Evolutionary conservation across 495 filamentous ascomycete species (phyloP).

Genomic region (Hyaloscypha bicolor): DNA sequence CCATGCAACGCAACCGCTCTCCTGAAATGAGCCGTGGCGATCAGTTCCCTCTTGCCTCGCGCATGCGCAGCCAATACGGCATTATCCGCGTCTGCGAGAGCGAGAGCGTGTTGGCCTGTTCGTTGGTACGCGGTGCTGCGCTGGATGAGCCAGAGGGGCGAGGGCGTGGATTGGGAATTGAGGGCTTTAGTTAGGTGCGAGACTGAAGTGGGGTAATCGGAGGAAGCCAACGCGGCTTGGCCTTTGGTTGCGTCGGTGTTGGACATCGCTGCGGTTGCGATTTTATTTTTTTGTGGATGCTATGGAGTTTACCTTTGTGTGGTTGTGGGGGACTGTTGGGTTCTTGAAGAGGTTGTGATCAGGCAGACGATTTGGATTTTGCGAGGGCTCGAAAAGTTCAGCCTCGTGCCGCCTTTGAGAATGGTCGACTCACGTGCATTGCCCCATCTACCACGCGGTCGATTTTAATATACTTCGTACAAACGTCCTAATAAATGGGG

Average conservation of each 20-base stretch:
- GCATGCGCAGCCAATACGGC: slow-evolving; percentile 69
- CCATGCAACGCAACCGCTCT: slow-evolving; percentile 74
- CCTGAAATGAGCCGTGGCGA: slow-evolving; percentile 79
- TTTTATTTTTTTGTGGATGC: slow-evolving; percentile 12
- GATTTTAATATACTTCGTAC: too few species aligned
- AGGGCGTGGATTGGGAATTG: slow-evolving; percentile 46
- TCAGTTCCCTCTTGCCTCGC: slow-evolving; percentile 78
- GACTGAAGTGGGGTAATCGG: slow-evolving; percentile 69
- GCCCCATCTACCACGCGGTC: background rate
- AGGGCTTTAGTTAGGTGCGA: slow-evolving; percentile 78
- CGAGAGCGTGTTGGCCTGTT: slow-evolving; percentile 46
- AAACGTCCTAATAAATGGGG: too few species aligned
- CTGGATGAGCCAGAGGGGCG: slow-evolving; percentile 83
- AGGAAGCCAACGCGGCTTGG: slow-evolving; percentile 62
- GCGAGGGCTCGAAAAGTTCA: slow-evolving; percentile 16
- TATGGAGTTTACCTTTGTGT: background rate
- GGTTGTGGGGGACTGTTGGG: background rate
- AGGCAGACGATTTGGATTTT: background rate
- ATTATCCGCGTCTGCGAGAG: slow-evolving; percentile 79
- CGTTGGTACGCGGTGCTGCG: slow-evolving; percentile 84
- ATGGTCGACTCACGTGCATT: background rate
- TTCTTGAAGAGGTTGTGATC: background rate
- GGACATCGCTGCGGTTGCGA: background rate
- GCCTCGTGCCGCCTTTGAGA: slow-evolving; percentile 7
- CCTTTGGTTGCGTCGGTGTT: slow-evolving; percentile 56